Conservation (phyloP, 2,329 filamentous ascomycete genomes). For the Parastagonospora nodorum region DNA sequence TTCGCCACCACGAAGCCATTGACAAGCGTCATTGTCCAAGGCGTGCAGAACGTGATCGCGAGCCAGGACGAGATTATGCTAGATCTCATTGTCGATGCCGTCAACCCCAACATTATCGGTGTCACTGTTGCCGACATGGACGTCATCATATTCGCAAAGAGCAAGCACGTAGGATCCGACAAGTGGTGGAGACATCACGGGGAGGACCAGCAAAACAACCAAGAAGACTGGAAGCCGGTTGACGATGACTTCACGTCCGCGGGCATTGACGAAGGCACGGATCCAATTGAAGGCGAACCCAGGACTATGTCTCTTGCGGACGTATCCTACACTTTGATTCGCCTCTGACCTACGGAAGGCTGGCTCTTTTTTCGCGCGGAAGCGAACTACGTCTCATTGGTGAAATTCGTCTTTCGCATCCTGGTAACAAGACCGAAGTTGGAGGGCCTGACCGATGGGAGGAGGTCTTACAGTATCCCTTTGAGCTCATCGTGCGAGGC, state of each 20-base stretch:
- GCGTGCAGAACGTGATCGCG: conserved; percentile 87
- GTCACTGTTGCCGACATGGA: conserved; percentile 86
- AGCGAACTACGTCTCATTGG: conserved; percentile 74
- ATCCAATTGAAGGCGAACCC: conserved; percentile 67
- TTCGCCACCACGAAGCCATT: conserved; percentile 90
- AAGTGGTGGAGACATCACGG: conserved; percentile 49
- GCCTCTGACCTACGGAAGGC: conserved; percentile 83
- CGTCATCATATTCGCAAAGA: conserved; percentile 92
- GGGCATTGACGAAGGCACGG: conserved; percentile 59
- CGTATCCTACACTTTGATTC: conserved; percentile 87
- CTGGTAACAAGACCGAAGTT: conserved; percentile 84
- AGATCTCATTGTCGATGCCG: conserved; percentile 82
- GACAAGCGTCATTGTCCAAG: conserved; percentile 74
- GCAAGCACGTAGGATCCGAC: conserved; percentile 76
- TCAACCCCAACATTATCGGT: conserved; percentile 91
- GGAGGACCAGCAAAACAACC: conserved; percentile 19
- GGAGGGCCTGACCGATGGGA: conserved; percentile 89
- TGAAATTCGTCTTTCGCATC: conserved; percentile 78
- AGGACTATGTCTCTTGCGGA: conserved; percentile 92
- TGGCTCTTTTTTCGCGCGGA: conserved; percentile 83
- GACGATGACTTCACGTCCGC: conserved; percentile 13
- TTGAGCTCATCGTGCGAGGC: conserved; percentile 89
- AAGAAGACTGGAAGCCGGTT: conserved; percentile 36
- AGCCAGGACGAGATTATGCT: conserved; percentile 96
- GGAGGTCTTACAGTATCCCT: conserved; percentile 85